phyloP scores from a whole-genome alignment of 2,329 filamentous ascomycete genomes.

The Grosmannia serpens region DNA sequence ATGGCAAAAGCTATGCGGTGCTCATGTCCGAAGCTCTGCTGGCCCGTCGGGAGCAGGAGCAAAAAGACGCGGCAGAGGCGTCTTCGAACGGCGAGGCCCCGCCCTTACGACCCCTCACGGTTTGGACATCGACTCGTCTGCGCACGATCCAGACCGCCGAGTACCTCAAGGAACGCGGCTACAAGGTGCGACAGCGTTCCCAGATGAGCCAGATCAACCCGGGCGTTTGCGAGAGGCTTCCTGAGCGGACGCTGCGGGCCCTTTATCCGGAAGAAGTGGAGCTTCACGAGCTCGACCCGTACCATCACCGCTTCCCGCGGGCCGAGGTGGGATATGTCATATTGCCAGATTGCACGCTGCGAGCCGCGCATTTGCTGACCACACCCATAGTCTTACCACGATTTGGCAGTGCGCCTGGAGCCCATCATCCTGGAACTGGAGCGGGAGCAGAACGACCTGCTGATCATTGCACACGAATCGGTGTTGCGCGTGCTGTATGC shows the following conservation, averaged over 20 bases:
- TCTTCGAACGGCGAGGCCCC: constrained; percentile 57
- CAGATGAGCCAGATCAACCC: constrained; percentile 98
- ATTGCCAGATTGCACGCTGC: constrained; percentile 3
- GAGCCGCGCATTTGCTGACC: not conserved
- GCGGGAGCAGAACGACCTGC: constrained; percentile 90
- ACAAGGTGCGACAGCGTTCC: constrained; percentile 78
- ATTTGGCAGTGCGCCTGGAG: constrained; percentile 92
- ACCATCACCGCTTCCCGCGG: constrained; percentile 90
- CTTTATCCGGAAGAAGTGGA: constrained; percentile 83
- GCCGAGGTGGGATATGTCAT: constrained; percentile 57
- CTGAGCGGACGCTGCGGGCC: constrained; percentile 66
- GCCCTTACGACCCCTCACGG: constrained; percentile 53
- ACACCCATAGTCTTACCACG: constrained; percentile 72
- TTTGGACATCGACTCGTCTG: constrained; percentile 91
- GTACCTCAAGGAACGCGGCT: constrained; percentile 66
- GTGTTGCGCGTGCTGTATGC: constrained; percentile 95
- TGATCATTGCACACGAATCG: constrained; percentile 96
- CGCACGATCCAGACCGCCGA: constrained; percentile 85
- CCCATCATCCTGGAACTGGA: constrained; percentile 96
- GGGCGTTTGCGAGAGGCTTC: constrained; percentile 88
- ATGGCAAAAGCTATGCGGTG: constrained; percentile 68
- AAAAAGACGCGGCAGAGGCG: constrained; percentile 53
- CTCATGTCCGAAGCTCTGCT: constrained; percentile 80
- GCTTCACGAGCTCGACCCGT: constrained; percentile 89
- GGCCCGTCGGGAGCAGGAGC: constrained; percentile 73